Evolutionary conservation across 768 basidiomycete genomes (phyloP).

Genomic region (Naganishia vishniacii): DNA sequence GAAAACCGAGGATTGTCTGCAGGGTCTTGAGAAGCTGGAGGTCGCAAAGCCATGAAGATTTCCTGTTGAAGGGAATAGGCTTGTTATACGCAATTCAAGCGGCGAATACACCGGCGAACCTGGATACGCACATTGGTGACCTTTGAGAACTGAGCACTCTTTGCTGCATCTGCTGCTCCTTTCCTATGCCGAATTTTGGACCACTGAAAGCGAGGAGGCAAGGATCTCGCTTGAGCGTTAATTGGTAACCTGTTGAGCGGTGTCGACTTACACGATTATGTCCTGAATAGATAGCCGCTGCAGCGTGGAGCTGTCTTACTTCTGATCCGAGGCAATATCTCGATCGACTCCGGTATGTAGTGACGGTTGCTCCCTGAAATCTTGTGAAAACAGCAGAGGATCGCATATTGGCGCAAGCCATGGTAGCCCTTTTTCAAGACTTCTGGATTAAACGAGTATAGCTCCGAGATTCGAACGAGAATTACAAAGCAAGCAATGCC

Average conservation of each 20-base stretch:
- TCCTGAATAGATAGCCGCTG: not conserved
- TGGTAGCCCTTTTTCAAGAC: too few relatives aligned
- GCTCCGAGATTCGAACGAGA: too few relatives aligned
- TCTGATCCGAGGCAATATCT: not conserved
- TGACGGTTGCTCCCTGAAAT: not conserved
- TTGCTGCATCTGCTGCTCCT: conserved; percentile 42
- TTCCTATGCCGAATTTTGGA: conserved; percentile 47
- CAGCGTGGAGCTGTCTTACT: not conserved
- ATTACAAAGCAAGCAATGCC: too few relatives aligned
- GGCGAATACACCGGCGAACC: not conserved
- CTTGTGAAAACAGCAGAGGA: too few relatives aligned
- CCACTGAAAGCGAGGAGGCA: conserved; percentile 30
- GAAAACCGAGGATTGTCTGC: conserved; percentile 37
- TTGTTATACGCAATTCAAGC: not conserved
- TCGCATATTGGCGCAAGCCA: too few relatives aligned
- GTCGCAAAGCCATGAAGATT: conserved; percentile 37
- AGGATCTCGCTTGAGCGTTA: not conserved
- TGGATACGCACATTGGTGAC: conserved; percentile 35
- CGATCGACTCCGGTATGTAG: not conserved
- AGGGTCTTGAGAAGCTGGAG: conserved; percentile 39
- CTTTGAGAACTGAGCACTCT: conserved; percentile 35
- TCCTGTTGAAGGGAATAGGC: conserved; percentile 30
- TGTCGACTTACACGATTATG: conserved; percentile 21
- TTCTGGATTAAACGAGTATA: too few relatives aligned
- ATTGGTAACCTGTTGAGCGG: too few relatives aligned